Evolutionary conservation across 2,329 filamentous ascomycete species (phyloP).

Genomic region (Fusarium xyrophilum): DNA sequence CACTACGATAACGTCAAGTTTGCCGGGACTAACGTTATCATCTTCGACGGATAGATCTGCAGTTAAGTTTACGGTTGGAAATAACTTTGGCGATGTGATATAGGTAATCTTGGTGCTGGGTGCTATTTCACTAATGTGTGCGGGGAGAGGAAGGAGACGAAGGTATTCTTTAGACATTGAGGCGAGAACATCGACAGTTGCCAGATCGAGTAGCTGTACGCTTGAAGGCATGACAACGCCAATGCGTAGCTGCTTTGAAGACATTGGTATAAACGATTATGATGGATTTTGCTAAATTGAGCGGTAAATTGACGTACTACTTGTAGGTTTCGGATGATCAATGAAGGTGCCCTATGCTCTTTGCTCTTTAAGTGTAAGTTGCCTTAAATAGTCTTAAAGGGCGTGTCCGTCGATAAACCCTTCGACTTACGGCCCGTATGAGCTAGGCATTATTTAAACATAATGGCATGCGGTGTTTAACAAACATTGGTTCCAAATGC

Average conservation of each 20-base stretch:
- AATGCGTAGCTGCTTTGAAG: slow-evolving; percentile 47
- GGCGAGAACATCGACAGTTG: slow-evolving; percentile 58
- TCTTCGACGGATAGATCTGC: slow-evolving; percentile 50
- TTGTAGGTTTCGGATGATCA: neutral
- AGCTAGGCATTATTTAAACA: slow-evolving; percentile 5
- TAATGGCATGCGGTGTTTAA: neutral
- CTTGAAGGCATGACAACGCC: slow-evolving; percentile 59
- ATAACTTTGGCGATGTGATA: slow-evolving; percentile 51
- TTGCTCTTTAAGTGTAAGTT: neutral
- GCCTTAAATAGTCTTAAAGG: neutral
- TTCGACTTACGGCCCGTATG: neutral
- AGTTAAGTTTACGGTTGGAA: slow-evolving; percentile 51
- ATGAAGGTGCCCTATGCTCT: neutral
- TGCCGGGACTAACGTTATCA: slow-evolving; percentile 56
- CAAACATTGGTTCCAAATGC: slow-evolving; percentile 5
- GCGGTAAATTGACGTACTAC: neutral
- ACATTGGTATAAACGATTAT: slow-evolving; percentile 12
- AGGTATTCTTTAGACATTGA: slow-evolving; percentile 57
- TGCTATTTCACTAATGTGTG: slow-evolving; percentile 49
- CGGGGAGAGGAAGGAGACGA: slow-evolving; percentile 43
- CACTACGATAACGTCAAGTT: slow-evolving; percentile 58
- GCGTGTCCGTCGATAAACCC: neutral
- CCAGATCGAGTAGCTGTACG: slow-evolving; percentile 58
- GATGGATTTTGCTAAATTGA: neutral
- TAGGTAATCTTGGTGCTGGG: slow-evolving; percentile 55